Conservation (phyloP, 1,284 basidiomycete species). For the Mycena citricolor region DNA sequence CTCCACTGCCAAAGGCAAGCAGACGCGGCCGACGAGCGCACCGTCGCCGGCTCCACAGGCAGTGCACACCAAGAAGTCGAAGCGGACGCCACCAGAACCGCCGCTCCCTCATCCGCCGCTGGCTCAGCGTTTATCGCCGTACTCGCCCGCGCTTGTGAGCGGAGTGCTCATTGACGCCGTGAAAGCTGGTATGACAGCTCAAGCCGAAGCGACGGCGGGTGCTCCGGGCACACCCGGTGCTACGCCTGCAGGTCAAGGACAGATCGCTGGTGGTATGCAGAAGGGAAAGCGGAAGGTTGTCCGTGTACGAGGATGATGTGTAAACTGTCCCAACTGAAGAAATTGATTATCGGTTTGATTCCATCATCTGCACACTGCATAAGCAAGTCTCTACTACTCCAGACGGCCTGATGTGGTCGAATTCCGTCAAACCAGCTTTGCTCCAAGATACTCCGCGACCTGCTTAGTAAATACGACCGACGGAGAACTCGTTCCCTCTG, state of each 20-base stretch:
- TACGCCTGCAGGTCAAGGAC: conserved; percentile 32
- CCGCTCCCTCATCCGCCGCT: conserved; percentile 52
- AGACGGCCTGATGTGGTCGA: too few species aligned
- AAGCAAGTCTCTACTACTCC: too few species aligned
- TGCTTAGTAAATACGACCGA: conserved; percentile 6
- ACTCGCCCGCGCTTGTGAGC: conserved; percentile 70
- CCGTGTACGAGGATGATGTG: conserved; percentile 68
- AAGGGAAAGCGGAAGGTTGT: conserved; percentile 81
- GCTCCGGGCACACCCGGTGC: conserved; percentile 34
- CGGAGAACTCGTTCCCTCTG: neutral
- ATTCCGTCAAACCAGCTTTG: too few species aligned
- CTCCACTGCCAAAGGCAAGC: conserved; percentile 36
- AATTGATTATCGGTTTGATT: too few species aligned
- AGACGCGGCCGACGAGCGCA: conserved; percentile 33
- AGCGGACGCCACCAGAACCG: conserved; percentile 32
- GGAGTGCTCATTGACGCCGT: conserved; percentile 76
- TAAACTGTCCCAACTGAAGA: too few species aligned
- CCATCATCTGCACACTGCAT: too few species aligned
- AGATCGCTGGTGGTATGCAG: conserved; percentile 40
- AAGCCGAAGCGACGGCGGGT: conserved; percentile 44
- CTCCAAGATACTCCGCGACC: conserved; percentile 8
- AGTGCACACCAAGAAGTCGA: conserved; percentile 4
- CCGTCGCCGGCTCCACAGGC: conserved; percentile 30
- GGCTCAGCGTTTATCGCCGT: conserved; percentile 54
- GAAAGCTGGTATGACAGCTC: conserved; percentile 75